These are phyloP conservation scores for Cornus controversa DNA, from an alignment of 148 eudicot genomes.

Conservation along the genomic window DNA sequence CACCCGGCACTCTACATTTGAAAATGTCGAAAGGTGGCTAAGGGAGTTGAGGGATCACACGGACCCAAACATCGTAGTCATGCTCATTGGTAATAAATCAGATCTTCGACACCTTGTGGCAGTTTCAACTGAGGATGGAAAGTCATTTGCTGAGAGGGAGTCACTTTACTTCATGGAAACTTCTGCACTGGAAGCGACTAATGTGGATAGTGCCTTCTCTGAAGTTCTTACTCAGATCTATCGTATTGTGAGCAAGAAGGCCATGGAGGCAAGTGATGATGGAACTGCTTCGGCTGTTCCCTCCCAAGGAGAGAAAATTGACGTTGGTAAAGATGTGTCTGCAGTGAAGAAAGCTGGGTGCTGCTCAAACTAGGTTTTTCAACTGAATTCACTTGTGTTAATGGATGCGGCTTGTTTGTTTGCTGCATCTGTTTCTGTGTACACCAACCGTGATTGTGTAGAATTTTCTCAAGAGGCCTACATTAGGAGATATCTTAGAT, in stretches of 20 bases:
- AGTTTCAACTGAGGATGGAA: conserved; percentile 59
- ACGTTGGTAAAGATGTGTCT: conserved; percentile 63
- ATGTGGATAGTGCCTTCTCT: conserved; percentile 59
- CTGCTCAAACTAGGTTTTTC: conserved; percentile 43
- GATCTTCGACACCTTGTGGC: conserved; percentile 78
- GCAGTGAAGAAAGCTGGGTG: conserved; percentile 64
- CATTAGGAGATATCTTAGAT: conserved; percentile 16
- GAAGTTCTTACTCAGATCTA: conserved; percentile 70
- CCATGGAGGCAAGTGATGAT: conserved; percentile 60
- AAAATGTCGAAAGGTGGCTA: conserved; percentile 52
- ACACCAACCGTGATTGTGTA: conserved; percentile 29
- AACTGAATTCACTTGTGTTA: not conserved
- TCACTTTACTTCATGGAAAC: conserved; percentile 73
- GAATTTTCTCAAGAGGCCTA: conserved; percentile 21
- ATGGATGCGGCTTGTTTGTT: conserved; percentile 15
- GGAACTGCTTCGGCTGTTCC: conserved; percentile 46
- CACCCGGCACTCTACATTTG: conserved; percentile 33
- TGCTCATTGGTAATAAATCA: conserved; percentile 72
- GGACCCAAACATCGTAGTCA: conserved; percentile 64
- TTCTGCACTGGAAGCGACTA: conserved; percentile 67
- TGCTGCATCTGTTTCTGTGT: conserved; percentile 12
- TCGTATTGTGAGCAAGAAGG: conserved; percentile 63
- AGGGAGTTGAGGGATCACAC: conserved; percentile 75
- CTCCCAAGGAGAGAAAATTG: conserved; percentile 56
- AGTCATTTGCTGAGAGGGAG: conserved; percentile 58